Conservation (phyloP, 2,329 filamentous ascomycete genomes). For the Rosellinia necatrix region DNA sequence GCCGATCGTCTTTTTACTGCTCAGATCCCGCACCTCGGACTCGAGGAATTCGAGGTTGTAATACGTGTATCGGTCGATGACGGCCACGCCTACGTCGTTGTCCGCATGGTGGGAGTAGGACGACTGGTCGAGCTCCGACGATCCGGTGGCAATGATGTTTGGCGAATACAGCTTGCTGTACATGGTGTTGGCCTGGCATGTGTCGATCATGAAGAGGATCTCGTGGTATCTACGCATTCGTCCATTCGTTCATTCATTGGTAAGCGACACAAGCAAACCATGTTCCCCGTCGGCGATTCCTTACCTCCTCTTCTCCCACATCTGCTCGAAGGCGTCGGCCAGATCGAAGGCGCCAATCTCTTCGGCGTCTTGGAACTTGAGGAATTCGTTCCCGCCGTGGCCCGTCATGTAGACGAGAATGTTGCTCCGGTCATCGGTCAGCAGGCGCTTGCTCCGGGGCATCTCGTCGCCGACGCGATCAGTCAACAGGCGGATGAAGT, state of each 20-base stretch:
- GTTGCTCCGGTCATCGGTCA: slow-evolving; percentile 95
- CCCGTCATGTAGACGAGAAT: slow-evolving; percentile 99
- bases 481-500: slow-evolving; percentile 93
- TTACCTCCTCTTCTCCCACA: slow-evolving; percentile 98
- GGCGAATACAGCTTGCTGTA: slow-evolving; percentile 98
- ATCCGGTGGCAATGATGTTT: slow-evolving; percentile 98
- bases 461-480: slow-evolving; percentile 94
- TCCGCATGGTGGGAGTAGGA: slow-evolving; percentile 98
- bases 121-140: slow-evolving; percentile 91
- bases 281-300: too few relatives aligned
- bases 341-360: slow-evolving; percentile 97
- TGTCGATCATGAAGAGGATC: slow-evolving; percentile 99
- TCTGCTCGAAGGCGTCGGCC: slow-evolving; percentile 96
- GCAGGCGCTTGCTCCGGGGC: slow-evolving; percentile 87
- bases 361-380: slow-evolving; percentile 98
- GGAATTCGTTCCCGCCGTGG: slow-evolving; percentile 94
- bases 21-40: slow-evolving; percentile 81
- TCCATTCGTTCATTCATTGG: slow-evolving; percentile 5
- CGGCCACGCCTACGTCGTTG: slow-evolving; percentile 95
- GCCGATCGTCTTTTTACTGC: slow-evolving; percentile 85
- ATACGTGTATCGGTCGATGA: slow-evolving; percentile 98
- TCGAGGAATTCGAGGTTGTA: slow-evolving; percentile 98
- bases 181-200: slow-evolving; percentile 99
- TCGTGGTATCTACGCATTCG: slow-evolving; percentile 75
- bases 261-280: slow-evolving; percentile 24